Conservation (phyloP, 2,329 filamentous ascomycete species). For the Alternaria sp. region DNA sequence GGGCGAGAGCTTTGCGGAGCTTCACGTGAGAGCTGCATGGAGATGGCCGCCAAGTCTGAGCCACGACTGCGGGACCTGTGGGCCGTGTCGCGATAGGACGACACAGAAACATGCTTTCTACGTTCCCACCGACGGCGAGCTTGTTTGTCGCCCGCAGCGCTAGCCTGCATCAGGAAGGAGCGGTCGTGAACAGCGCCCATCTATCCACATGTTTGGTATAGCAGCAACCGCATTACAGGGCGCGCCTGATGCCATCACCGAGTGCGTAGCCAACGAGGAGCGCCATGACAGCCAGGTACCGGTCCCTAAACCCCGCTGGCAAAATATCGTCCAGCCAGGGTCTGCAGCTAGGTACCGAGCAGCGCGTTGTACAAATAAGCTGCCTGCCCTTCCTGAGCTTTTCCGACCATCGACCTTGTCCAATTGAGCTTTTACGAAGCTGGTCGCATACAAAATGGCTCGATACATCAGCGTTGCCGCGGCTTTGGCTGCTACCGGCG, state of each 20-base stretch:
- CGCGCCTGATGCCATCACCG: constrained; percentile 27
- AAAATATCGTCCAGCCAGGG: constrained; percentile 11
- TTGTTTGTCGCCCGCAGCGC: constrained; percentile 25
- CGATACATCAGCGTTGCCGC: constrained; percentile 41
- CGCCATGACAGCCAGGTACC: constrained; percentile 16
- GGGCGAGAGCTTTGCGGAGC: constrained; percentile 7
- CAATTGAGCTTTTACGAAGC: constrained; percentile 36
- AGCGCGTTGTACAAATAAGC: constrained; percentile 31
- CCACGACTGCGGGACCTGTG: constrained; percentile 14
- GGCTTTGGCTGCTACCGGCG: constrained; percentile 42
- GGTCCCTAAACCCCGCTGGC: constrained; percentile 14
- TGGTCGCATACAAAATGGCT: constrained; percentile 41
- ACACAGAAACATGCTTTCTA: constrained; percentile 31
- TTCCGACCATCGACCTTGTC: constrained; percentile 28
- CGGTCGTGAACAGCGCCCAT: constrained; percentile 11
- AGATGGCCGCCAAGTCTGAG: constrained; percentile 23
- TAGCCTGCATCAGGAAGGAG: constrained; percentile 32
- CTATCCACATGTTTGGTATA: constrained; percentile 14
- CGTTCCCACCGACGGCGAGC: constrained; percentile 26
- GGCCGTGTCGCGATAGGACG: constrained; percentile 26
- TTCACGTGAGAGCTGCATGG: constrained; percentile 10
- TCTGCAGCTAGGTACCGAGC: constrained; percentile 1
- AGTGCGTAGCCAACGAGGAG: constrained; percentile 8
- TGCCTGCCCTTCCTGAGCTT: constrained; percentile 19
- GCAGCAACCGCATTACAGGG: constrained; percentile 8